Conservation (phyloP, 2,329 filamentous ascomycete species). For the Aspergillus viridinutans region DNA sequence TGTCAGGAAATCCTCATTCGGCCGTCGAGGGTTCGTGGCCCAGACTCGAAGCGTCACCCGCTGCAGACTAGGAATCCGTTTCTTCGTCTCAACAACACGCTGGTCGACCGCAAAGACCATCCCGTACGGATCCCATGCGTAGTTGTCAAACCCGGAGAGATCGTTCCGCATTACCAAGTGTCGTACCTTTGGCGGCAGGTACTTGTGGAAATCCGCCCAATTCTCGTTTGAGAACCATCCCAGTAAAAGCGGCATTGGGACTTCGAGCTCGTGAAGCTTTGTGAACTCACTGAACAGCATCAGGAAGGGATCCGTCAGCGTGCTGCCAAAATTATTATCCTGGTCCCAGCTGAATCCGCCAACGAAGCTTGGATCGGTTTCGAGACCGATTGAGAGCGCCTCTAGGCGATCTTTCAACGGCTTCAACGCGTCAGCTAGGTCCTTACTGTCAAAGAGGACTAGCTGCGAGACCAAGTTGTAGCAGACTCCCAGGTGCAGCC, state of each 20-base stretch:
- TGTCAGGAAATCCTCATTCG: not conserved
- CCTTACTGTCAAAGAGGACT: not conserved
- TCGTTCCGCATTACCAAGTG: not conserved
- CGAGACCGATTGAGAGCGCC: not conserved
- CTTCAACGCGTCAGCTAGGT: not conserved
- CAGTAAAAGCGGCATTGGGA: not conserved
- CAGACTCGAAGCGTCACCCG: not conserved
- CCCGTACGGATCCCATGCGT: not conserved
- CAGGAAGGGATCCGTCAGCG: not conserved
- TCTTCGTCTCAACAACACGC: not conserved
- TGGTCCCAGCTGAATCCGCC: not conserved
- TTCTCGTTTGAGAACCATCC: not conserved
- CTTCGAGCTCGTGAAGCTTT: not conserved
- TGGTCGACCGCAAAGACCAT: not conserved
- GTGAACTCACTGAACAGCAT: not conserved
- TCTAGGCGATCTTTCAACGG: not conserved
- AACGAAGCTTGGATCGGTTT: not conserved
- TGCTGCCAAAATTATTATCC: not conserved
- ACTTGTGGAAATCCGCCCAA: not conserved
- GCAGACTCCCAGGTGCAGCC: not conserved
- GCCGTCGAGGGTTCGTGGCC: not conserved
- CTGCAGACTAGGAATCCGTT: not conserved
- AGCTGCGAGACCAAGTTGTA: not conserved
- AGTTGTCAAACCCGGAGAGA: not conserved
- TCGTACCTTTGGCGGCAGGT: not conserved